Evolutionary conservation across 305 asterid species (phyloP).

Genomic region (Plantago lanceolata): DNA sequence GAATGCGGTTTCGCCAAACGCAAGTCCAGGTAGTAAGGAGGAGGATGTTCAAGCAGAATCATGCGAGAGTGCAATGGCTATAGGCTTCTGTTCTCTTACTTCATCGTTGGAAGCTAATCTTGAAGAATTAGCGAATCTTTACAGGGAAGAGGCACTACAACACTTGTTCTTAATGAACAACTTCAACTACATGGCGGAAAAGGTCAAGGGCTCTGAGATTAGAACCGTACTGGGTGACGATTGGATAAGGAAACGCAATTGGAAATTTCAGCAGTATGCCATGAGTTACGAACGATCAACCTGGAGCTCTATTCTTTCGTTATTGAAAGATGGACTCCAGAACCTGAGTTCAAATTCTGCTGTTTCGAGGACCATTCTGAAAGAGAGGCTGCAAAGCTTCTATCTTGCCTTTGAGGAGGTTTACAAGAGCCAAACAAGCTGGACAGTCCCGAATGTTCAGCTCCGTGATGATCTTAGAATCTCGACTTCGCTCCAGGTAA

Average conservation of each 20-base stretch:
- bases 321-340: constrained; percentile 61
- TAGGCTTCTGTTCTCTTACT: constrained; percentile 55
- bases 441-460: constrained; percentile 65
- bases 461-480: constrained; percentile 80
- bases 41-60: constrained; percentile 29
- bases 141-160: constrained; percentile 72
- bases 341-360: constrained; percentile 66
- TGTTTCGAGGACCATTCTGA: constrained; percentile 50
- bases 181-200: constrained; percentile 83
- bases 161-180: constrained; percentile 91
- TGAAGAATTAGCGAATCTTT: constrained; percentile 61
- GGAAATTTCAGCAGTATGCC: constrained; percentile 86
- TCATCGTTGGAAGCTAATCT: constrained; percentile 61
- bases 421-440: constrained; percentile 82
- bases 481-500: constrained; percentile 79
- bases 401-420: constrained; percentile 86
- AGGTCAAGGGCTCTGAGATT: constrained; percentile 63
- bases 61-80: constrained; percentile 40
- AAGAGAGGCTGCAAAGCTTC: constrained; percentile 71
- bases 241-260: constrained; percentile 73
- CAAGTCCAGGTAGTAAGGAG: constrained; percentile 48
- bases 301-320: constrained; percentile 79
- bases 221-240: constrained; percentile 61
- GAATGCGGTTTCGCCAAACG: constrained; percentile 40
- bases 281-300: constrained; percentile 84